Percentiles rank a stretch among this genome's conserved stretches.
These are phyloP conservation scores for Alternaria arbusti DNA, from an alignment of 2,329 filamentous ascomycete genomes.

Conservation along the genomic window DNA sequence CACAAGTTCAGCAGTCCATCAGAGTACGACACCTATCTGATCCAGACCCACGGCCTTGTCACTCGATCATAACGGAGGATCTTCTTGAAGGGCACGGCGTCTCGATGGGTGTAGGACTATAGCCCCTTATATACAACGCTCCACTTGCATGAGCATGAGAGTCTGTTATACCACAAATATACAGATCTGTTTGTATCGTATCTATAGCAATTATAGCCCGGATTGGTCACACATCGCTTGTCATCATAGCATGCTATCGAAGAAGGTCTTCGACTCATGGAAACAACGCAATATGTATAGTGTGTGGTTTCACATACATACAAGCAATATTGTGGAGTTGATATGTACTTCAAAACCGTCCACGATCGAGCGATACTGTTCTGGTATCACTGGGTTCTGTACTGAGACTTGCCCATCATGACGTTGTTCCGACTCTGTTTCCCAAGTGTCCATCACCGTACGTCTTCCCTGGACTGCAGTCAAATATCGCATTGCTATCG, in stretches of 20 bases:
- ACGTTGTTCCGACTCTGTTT: neutral
- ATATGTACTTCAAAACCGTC: neutral
- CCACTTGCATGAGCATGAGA: rapidly evolving
- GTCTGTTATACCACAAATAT: neutral
- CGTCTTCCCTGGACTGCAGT: neutral
- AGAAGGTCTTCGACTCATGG: neutral
- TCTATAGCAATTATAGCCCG: neutral
- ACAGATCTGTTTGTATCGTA: neutral
- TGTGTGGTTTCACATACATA: neutral
- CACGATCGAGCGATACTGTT: neutral
- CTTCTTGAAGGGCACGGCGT: neutral
- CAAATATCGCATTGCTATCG: neutral
- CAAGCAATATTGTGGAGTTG: neutral
- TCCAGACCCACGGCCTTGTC: neutral
- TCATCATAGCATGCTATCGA: neutral
- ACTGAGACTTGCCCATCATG: neutral
- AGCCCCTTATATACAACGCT: neutral
- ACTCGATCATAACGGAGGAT: neutral
- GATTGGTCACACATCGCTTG: neutral
- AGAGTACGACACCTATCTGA: neutral
- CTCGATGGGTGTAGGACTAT: neutral
- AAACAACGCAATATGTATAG: neutral
- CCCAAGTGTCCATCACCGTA: neutral
- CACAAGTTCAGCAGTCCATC: neutral
- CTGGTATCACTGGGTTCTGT: neutral